These are phyloP conservation scores for Candida anutae DNA, from an alignment of 1,139 yeast genomes.

Conservation along the genomic window DNA sequence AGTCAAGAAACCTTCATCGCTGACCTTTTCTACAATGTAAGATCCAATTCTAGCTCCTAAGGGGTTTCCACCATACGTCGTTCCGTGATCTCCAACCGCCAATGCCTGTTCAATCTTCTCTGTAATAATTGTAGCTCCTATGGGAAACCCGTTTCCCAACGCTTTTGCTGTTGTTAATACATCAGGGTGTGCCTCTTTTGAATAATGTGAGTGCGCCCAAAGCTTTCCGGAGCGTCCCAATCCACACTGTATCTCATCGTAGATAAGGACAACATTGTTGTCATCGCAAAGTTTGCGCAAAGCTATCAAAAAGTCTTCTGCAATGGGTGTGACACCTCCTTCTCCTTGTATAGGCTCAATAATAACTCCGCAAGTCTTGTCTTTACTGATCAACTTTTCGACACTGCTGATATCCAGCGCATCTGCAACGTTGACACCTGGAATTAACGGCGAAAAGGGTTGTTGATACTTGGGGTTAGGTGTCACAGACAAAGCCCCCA, in stretches of 20 bases:
- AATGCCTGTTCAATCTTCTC: conserved; percentile 67
- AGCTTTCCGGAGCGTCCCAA: conserved; percentile 85
- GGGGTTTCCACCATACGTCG: conserved; percentile 97
- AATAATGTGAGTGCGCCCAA: conserved; percentile 83
- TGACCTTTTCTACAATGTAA: conserved; percentile 62
- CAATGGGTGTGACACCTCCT: conserved; percentile 80
- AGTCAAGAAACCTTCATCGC: conserved; percentile 51
- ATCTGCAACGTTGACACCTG: conserved; percentile 66
- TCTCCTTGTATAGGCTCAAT: conserved; percentile 98
- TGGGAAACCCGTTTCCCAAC: conserved; percentile 95
- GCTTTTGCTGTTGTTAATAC: conserved; percentile 93
- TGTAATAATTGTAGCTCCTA: conserved; percentile 86
- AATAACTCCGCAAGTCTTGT: conserved; percentile 84
- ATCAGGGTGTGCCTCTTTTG: conserved; percentile 83
- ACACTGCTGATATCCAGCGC: conserved; percentile 56
- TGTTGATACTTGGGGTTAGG: conserved; percentile 87
- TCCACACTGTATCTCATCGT: conserved; percentile 96
- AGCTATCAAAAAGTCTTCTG: conserved; percentile 53
- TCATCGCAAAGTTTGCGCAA: conserved; percentile 63
- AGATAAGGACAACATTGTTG: conserved; percentile 70
- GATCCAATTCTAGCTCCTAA: conserved; percentile 77
- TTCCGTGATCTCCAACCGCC: conserved; percentile 93
- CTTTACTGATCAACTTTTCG: conserved; percentile 45
- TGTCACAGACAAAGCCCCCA: conserved; percentile 90
- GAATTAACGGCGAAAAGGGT: conserved; percentile 85